A percentile compares a stretch with the other conserved stretches of the same genome.
Evolutionary conservation across 805 yeast genomes (phyloP).

Genomic region (Trichomonascus vanleenenianus): DNA sequence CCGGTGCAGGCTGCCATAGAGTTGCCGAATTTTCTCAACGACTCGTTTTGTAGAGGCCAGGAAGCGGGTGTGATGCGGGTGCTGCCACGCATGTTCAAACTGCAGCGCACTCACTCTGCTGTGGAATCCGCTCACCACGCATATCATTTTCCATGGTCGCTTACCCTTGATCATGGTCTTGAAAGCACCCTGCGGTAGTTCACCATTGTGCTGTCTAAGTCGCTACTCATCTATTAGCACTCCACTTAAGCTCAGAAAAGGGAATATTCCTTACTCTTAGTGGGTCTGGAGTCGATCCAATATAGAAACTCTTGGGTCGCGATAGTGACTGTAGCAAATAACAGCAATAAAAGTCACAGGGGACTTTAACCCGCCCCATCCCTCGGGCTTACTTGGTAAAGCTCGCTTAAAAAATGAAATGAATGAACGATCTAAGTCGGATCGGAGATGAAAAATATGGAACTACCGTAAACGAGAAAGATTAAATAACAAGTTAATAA

Average conservation of each 20-base stretch:
- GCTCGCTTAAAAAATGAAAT: too few species aligned
- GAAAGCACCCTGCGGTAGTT: slow-evolving; percentile 57
- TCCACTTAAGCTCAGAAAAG: not conserved
- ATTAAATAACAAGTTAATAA: too few species aligned
- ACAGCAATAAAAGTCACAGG: slow-evolving; percentile 50
- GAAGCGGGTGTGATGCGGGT: slow-evolving; percentile 57
- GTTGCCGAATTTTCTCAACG: slow-evolving; percentile 18
- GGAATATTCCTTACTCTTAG: slow-evolving; percentile 32
- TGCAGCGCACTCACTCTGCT: slow-evolving; percentile 61
- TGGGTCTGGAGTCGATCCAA: slow-evolving; percentile 82
- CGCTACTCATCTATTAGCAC: slow-evolving; percentile 30
- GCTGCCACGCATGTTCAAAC: slow-evolving; percentile 85
- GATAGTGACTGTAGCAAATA: slow-evolving; percentile 57
- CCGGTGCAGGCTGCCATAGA: not conserved
- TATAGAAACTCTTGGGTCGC: slow-evolving; percentile 53
- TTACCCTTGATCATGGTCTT: slow-evolving; percentile 48
- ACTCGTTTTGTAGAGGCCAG: slow-evolving; percentile 37
- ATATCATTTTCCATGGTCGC: slow-evolving; percentile 69
- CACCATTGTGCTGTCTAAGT: slow-evolving; percentile 75
- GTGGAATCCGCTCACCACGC: slow-evolving; percentile 65
- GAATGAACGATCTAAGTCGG: too few species aligned
- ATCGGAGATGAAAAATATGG: not conserved
- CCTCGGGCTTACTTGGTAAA: too few species aligned
- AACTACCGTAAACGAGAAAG: not conserved
- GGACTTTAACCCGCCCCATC: too few species aligned